Evolutionary conservation across 306 rosid genomes (phyloP), one percentile per base, ranked within the genome.

Genomic region (Medicago ruthenica): DNA sequence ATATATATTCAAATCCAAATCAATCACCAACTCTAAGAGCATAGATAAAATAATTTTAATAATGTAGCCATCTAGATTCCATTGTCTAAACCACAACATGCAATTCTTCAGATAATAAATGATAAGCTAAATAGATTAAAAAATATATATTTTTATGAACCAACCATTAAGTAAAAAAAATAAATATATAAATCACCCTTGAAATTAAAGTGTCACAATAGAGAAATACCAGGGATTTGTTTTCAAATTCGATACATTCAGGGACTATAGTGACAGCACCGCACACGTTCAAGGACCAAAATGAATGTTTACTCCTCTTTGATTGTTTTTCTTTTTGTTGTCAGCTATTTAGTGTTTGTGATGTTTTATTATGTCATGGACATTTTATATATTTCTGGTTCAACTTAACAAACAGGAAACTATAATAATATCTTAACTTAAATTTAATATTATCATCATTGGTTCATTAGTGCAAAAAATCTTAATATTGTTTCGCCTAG

Each of bases 1-100:
- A 68, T 10, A 24, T 67, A 59, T 21, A 72, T 27, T 59, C 70
- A 65, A 66, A 73, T 41, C 40, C 47, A 47, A 57, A 67, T 48
- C 41, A 40, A 60, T 24, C 31, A 34, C 59, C 81, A 75, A 71
- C 31, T 45, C 36, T 27, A 55, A 64, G 55, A 34, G 57, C 79
- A 72, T 2, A 27, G 2, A 70, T 27, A 58, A 54, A 66, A 71
- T 51, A 60, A 37, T 58, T 57, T 20, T 7, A 22, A 70, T 11
- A 51, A 17, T 55, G 64, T 48, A 40, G 63, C 9, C 59, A 55
- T 42, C 24, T 21, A 68, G 60, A 73, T 12, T 65, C 64, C 61
- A 14, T 9, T 21, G 18, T 53, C 66, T 70, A 65, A 67, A 78
- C n/a, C 74, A 24, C 9, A 67, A 67, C 37, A 13, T 40, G 61